Base-by-base conservation (phyloP, 768 basidiomycete species). In the Xerocomellus amylosporus region DNA sequence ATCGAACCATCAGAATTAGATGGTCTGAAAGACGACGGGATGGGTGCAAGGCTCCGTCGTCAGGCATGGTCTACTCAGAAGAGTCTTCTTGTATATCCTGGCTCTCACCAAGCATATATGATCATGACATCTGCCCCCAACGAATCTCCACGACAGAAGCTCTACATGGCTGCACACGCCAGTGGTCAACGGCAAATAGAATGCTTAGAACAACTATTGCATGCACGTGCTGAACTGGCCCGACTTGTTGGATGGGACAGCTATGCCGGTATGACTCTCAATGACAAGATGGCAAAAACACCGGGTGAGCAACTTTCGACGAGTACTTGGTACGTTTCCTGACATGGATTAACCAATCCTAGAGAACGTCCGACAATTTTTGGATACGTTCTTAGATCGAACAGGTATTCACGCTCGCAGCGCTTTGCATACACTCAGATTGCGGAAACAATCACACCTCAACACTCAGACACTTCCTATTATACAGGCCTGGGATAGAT, bases 221-320 rank as follows among this genome's bases (percentile, higher is more conserved):
- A 78, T 33, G 85, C 85, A 41, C 82, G 97, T 28, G 91, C 86
- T 5, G 83, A 94, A 63, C 77, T 98, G 7, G 93, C 97, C 2
- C 80, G 75, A 20, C 74, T 98, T 15, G 87, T 97, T 36, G 96
- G 96, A 10, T 83, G 85, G 62, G 78, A 85, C 37, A 96, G 88
- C 60, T 98, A 84, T 74, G 93, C 87, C 0, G 85, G 91, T 55
- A 89, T 97, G 81, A 83, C 86, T 0, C 77, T 98, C 19, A 82
- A 82, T 30, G 95, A 98, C 71, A 99, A 97, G 75, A 99, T 99
- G 97, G 96, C 95, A 2, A 93, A 90, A 71, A 88, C 85, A 31
- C 95, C 96, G 49, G 90, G 90, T 91, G 55, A 56, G 79, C 34
- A 1, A 6, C 53, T 34, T 53, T 36, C 44, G n/a, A 26, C 45